These are phyloP conservation scores for Punica granatum DNA, from an alignment of 345 rosid genomes.

Conservation along the genomic window DNA sequence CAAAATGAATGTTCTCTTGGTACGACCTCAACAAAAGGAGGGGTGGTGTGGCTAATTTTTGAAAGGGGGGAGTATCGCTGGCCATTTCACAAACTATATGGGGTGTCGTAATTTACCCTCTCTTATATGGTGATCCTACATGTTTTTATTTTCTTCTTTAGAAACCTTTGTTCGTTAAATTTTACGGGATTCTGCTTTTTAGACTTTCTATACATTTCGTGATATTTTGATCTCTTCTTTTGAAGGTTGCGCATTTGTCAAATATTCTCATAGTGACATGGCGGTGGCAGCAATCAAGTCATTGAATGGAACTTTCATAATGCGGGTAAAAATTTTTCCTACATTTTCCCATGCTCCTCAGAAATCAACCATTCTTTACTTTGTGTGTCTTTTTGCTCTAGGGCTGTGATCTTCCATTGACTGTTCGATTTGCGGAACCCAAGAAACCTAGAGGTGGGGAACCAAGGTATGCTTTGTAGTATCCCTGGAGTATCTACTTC, in stretches of 20 bases:
- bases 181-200: background rate
- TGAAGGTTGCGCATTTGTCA: slow-evolving; percentile 81
- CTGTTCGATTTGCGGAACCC: slow-evolving; percentile 76
- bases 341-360: slow-evolving; percentile 4
- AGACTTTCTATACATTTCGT: background rate
- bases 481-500: slow-evolving; percentile 1
- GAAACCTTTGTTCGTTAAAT: background rate
- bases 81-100: too few relatives aligned
- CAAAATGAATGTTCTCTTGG: too few relatives aligned
- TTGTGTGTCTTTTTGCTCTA: slow-evolving; percentile 20
- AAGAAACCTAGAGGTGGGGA: slow-evolving; percentile 62
- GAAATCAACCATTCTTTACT: slow-evolving; percentile 7
- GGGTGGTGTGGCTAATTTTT: too few relatives aligned
- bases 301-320: slow-evolving; percentile 61
- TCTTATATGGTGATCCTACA: background rate
- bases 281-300: slow-evolving; percentile 77
- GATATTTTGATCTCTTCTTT: slow-evolving; percentile 2
- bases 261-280: slow-evolving; percentile 66
- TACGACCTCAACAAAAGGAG: too few relatives aligned
- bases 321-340: slow-evolving; percentile 41
- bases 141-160: background rate
- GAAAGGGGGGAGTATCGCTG: too few relatives aligned
- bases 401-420: slow-evolving; percentile 83
- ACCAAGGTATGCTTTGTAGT: slow-evolving; percentile 39
- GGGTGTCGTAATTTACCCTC: too few relatives aligned